Percentiles rank a stretch among this genome's conserved stretches.
phyloP scores from a whole-genome alignment of 305 asterid genomes.

The Nicotiana rustica region DNA sequence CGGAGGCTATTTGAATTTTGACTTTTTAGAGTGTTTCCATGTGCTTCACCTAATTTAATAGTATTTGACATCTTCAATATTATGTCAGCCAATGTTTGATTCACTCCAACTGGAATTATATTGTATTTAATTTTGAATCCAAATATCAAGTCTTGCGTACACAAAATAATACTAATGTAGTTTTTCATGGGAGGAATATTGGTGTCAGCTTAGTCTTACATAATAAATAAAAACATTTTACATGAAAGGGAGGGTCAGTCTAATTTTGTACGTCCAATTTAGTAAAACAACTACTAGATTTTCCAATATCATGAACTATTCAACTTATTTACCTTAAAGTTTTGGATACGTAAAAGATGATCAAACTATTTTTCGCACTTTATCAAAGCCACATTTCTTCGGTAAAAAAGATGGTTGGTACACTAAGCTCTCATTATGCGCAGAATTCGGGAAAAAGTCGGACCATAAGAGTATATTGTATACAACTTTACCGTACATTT shows the following conservation, averaged over 20 bases:
- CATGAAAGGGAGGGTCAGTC: background rate
- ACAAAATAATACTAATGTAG: background rate
- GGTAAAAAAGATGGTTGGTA: too few species aligned
- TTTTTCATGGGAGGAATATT: background rate
- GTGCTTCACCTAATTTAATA: conserved; percentile 38
- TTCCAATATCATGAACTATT: too few species aligned
- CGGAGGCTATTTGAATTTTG: conserved; percentile 30
- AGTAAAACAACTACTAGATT: background rate
- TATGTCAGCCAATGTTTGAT: background rate
- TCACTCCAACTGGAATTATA: background rate
- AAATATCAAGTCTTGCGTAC: background rate
- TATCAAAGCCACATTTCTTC: too few species aligned
- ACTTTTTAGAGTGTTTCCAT: conserved; percentile 1
- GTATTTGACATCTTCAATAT: conserved; percentile 35
- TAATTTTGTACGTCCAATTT: background rate
- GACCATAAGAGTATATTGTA: too few species aligned
- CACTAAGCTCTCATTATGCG: too few species aligned
- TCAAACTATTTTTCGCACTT: too few species aligned
- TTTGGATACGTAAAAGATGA: too few species aligned
- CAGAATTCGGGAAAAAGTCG: too few species aligned
- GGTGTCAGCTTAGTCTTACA: conserved; percentile 14
- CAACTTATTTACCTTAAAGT: too few species aligned
- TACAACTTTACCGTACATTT: too few species aligned
- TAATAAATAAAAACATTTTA: background rate
- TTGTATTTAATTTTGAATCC: background rate